Base-by-base conservation (phyloP, 495 filamentous ascomycete species). In the Penicillium alfredii region DNA sequence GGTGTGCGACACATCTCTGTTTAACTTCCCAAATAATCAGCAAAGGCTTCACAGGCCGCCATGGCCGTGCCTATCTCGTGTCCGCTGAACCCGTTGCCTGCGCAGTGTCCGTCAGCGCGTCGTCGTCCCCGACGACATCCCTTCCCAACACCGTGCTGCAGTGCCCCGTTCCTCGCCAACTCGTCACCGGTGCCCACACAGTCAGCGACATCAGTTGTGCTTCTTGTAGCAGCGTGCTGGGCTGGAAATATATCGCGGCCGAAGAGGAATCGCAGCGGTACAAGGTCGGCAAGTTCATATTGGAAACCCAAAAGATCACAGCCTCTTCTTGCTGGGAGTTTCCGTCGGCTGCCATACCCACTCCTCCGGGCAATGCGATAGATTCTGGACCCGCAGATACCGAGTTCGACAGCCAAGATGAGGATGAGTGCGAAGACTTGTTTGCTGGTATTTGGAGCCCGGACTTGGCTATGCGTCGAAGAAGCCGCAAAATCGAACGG, bases 271-370 rank as follows among this genome's bases (percentile, higher is more conserved):
- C 68, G 24, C 90, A 97, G 58, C 72, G 74, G 35, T 97, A 97
- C 63, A 97, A 97, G 58, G 80, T 96, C 18, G 90, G 90, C 18
- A 95, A 94, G 58, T 95, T 89, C 49, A 95, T 97, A n/a, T 58
- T 97, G 22, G 90, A 97, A 66, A 88, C 82, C 20, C 80, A 80
- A 55, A 71, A 82, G 42, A 81, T 88, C 15, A 77, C 76, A 12
- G 58, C 70, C 4, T 74, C 68, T 30, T 67, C 73, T n/a, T 71
- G 68, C 35, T 93, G 84, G 84, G 86, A 93, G 52, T 72, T 76
- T 20, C 51, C 45, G 11, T 33, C 46, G 7, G 25, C 31, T 22
- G 20, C 36, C 3, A 15, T 16, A 21, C 17, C 16, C n/a, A 3
- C n/a, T 4, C 17, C 9, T 3, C 4, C 23, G 24, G 25, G 30